Evolutionary conservation across 345 rosid species (phyloP).

Genomic region (Syzygium aromaticum): DNA sequence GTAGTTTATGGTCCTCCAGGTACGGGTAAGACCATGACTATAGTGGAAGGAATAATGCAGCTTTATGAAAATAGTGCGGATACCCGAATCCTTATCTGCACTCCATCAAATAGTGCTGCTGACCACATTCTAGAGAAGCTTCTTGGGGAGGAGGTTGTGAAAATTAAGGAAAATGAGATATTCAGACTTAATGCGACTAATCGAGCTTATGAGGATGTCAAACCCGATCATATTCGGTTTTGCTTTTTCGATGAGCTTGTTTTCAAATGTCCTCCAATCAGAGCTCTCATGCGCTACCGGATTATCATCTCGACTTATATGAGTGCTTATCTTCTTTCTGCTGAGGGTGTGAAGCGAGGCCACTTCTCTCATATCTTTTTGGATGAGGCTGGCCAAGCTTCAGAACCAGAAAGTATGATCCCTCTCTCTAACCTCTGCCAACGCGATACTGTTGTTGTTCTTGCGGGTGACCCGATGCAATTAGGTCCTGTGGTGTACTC

Average conservation of each 20-base stretch:
- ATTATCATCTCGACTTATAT: slow-evolving; percentile 75
- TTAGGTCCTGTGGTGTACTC: slow-evolving; percentile 89
- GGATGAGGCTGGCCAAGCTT: slow-evolving; percentile 97
- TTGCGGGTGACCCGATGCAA: slow-evolving; percentile 97
- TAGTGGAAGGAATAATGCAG: slow-evolving; percentile 81
- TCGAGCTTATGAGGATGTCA: slow-evolving; percentile 60
- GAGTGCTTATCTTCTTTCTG: slow-evolving; percentile 71
- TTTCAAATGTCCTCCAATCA: slow-evolving; percentile 66
- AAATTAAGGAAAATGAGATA: slow-evolving; percentile 43
- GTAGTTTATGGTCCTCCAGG: slow-evolving; percentile 94
- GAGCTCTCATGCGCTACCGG: slow-evolving; percentile 38
- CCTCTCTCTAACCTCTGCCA: slow-evolving; percentile 54
- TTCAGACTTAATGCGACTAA: slow-evolving; percentile 84
- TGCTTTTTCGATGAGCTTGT: slow-evolving; percentile 59
- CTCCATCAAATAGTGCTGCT: slow-evolving; percentile 91
- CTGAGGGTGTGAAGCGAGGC: slow-evolving; percentile 67
- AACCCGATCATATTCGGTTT: slow-evolving; percentile 49
- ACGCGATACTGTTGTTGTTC: slow-evolving; percentile 69
- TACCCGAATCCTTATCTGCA: slow-evolving; percentile 70
- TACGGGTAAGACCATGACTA: slow-evolving; percentile 86
- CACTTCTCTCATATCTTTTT: slow-evolving; percentile 90
- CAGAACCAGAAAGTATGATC: slow-evolving; percentile 93
- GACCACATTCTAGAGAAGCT: slow-evolving; percentile 72
- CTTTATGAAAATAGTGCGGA: slow-evolving; percentile 30
- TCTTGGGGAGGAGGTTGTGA: slow-evolving; percentile 32